These are phyloP conservation scores for Corylus avellana DNA, from an alignment of 306 rosid genomes.

Conservation along the genomic window DNA sequence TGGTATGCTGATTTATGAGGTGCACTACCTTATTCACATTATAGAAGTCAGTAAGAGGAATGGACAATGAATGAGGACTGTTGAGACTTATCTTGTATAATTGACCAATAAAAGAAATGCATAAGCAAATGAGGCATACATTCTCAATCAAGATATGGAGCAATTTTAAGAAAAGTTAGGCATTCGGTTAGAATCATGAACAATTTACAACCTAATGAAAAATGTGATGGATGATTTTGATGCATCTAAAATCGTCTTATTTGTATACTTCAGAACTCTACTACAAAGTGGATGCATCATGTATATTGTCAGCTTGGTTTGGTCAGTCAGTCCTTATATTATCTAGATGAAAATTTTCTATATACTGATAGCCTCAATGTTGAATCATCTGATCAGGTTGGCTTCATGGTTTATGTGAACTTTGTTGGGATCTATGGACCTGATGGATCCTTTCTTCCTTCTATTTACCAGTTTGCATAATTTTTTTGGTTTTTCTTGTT, in stretches of 20 bases:
- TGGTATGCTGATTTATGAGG: neutral
- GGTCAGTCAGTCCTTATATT: neutral
- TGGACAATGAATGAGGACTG: neutral
- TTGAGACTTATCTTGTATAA: neutral
- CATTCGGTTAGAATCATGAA: neutral
- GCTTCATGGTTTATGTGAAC: neutral
- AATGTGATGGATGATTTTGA: neutral
- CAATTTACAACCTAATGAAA: neutral
- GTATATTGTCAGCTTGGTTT: neutral
- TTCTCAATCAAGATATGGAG: neutral
- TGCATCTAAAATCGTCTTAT: neutral
- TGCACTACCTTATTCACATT: neutral
- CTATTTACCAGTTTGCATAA: slow-evolving; percentile 6
- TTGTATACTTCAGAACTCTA: neutral
- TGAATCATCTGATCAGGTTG: slow-evolving; percentile 16
- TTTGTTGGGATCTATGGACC: neutral
- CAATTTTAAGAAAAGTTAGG: neutral
- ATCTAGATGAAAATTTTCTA: neutral
- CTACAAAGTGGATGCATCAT: neutral
- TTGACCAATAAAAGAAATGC: neutral
- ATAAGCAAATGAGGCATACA: neutral
- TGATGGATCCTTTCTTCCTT: neutral
- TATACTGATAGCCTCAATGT: neutral
- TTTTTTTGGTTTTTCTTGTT: neutral
- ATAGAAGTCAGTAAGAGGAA: neutral